A percentile compares a stretch with the other conserved stretches of the same genome.
These are phyloP conservation scores for Apium graveolens DNA, from an alignment of 129 eudicot genomes.

Conservation along the genomic window DNA sequence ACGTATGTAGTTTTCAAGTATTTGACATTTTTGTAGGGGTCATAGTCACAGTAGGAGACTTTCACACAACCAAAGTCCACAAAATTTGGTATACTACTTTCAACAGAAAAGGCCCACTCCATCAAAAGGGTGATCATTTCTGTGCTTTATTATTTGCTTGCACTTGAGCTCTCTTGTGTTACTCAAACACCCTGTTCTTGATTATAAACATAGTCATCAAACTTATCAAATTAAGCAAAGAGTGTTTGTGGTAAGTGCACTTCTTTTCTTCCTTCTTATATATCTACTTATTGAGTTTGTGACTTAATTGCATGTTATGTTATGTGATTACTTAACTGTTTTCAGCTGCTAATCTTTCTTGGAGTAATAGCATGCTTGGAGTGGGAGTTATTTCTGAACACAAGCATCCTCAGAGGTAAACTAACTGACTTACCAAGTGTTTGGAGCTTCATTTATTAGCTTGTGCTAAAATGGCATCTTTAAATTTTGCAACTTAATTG, in stretches of 20 bases:
- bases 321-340: not conserved
- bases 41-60: slow-evolving; percentile 14
- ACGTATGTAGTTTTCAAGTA: not conserved
- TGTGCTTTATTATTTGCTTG: slow-evolving; percentile 14
- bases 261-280: not conserved
- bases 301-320: slow-evolving; percentile 6
- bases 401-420: slow-evolving; percentile 70
- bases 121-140: slow-evolving; percentile 36
- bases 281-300: slow-evolving; percentile 11
- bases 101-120: slow-evolving; percentile 28
- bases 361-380: slow-evolving; percentile 41
- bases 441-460: slow-evolving; percentile 13
- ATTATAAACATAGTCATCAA: not conserved
- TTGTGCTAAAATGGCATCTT: slow-evolving; percentile 21
- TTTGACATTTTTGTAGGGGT: slow-evolving; percentile 31
- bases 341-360: not conserved
- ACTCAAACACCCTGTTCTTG: not conserved
- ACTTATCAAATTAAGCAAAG: not conserved
- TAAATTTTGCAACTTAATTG: not conserved
- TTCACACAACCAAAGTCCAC: slow-evolving; percentile 24
- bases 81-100: slow-evolving; percentile 19
- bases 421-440: not conserved
- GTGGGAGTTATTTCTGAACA: slow-evolving; percentile 41
- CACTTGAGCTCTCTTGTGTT: slow-evolving; percentile 10
- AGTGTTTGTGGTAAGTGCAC: not conserved